Evolutionary conservation across 345 rosid species (phyloP), one percentile per base, ranked within the genome.

Genomic region (Gossypium raimondii): DNA sequence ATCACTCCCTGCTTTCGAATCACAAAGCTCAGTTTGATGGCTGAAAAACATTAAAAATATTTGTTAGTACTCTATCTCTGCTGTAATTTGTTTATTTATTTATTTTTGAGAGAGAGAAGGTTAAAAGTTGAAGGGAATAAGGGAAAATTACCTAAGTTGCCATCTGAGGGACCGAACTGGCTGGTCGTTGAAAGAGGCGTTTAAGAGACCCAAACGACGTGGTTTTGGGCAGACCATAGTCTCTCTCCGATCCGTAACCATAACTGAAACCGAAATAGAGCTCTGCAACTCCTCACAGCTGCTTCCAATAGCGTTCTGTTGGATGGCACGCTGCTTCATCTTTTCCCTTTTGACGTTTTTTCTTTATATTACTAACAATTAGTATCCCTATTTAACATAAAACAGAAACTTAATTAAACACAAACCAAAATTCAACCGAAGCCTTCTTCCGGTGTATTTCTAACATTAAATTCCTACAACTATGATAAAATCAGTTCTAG

Each of bases 1-100:
- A 81, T 94, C 97, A 70, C 74, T 76, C 74, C 87, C 86, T 3
- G 89, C 75, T 81, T 79, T 86, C 7, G 97, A 79, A 70, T 91
- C 98, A 81, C 73, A 75, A 24, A 84, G 29, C 81, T 90, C 91
- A 8, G 87, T 57, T 76, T 94, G 97, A 72, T 87, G 88, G 82
- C 97, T 92, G 86, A 60, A 84, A 79, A 58, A 41, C 22, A 24
- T 50, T 14, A 55, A 45, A 74, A 48, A 63, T 10, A 76, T 5
- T 27, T n/a, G 22, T 12, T 22, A 68, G 7, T 34, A 34, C 7
- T 34, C 7, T 34, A 4, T 34, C 41, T 34, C 41, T 5, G 1
- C 41, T 34, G 41, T 34, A 5, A 34, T 34, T 34, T 34, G 41
- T 34, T 34, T 34, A 1, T 34, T 34, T 34, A 5, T 34, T 34